Conservation (phyloP, 225 moss, liverwort and hornwort species). For the Neckera pumila region DNA sequence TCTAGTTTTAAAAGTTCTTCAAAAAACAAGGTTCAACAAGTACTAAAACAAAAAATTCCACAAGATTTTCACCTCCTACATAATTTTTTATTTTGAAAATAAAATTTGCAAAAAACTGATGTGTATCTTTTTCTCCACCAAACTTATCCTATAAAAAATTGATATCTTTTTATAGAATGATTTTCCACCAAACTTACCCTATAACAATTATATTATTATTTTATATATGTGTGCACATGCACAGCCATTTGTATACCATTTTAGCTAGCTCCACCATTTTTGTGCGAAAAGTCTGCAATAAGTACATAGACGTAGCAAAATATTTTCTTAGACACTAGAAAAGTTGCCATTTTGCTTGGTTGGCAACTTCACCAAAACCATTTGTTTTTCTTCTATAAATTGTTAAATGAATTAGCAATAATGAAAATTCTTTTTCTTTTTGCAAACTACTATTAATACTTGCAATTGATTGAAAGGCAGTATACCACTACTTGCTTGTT, state of each 20-base stretch:
- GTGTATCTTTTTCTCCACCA: too few relatives aligned
- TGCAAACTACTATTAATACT: neutral
- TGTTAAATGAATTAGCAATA: neutral
- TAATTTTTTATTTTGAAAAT: neutral
- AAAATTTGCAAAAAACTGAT: neutral
- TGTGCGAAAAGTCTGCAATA: neutral
- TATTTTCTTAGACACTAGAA: neutral
- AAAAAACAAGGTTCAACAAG: fast-evolving
- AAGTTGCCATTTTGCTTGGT: neutral
- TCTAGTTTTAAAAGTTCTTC: fast-evolving
- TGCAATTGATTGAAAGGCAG: neutral
- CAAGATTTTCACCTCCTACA: fast-evolving
- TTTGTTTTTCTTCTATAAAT: fast-evolving
- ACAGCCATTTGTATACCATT: neutral
- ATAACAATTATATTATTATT: neutral
- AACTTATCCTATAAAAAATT: too few relatives aligned
- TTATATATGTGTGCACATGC: fast-evolving
- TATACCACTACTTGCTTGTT: fast-evolving
- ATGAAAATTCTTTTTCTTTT: fast-evolving
- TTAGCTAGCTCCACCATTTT: neutral
- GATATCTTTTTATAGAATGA: neutral
- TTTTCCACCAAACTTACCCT: fast-evolving
- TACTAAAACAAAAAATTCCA: fast-evolving
- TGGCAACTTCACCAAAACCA: neutral
- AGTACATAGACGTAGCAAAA: neutral